A percentile compares a stretch with the other conserved stretches of the same genome.
Evolutionary conservation across 140 eudicot species (phyloP).

Genomic region (Cichorium intybus): DNA sequence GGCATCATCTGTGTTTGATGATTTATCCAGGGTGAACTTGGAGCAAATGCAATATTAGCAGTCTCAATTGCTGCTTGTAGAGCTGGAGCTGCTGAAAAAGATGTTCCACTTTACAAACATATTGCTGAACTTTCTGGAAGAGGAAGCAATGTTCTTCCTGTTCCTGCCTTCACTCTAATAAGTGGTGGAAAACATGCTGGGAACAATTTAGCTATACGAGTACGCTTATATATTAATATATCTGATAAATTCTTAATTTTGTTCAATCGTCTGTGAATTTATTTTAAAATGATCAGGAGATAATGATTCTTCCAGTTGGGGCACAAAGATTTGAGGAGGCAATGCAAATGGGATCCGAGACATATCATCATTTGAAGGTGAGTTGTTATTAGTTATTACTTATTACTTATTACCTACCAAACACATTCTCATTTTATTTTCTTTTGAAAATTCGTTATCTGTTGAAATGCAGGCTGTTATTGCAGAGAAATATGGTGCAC

Average conservation of each 20-base stretch:
- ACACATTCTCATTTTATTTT: neutral
- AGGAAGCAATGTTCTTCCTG: conserved; percentile 65
- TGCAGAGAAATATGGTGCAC: conserved; percentile 74
- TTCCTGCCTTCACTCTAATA: conserved; percentile 84
- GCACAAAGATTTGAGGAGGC: conserved; percentile 83
- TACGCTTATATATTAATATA: conserved; percentile 18
- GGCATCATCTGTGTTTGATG: conserved; percentile 1
- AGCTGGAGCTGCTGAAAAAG: conserved; percentile 99
- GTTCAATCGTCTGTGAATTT: neutral
- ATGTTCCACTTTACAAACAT: conserved; percentile 93
- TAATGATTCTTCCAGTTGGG: conserved; percentile 82
- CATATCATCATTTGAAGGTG: conserved; percentile 91
- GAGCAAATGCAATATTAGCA: conserved; percentile 92
- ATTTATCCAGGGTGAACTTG: conserved; percentile 76
- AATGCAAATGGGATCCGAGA: conserved; percentile 88
- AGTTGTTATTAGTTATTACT: conserved; percentile 5
- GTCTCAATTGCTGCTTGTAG: conserved; percentile 98
- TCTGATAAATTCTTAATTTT: neutral
- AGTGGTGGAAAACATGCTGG: conserved; percentile 95
- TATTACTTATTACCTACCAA: neutral
- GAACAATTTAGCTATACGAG: conserved; percentile 71
- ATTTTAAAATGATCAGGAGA: conserved; percentile 5
- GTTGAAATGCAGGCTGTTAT: conserved; percentile 70
- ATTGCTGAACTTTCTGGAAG: conserved; percentile 93
- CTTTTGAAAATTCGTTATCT: neutral